Conservation (phyloP, 2,329 filamentous ascomycete species). For the Pezicula neosporulosa region DNA sequence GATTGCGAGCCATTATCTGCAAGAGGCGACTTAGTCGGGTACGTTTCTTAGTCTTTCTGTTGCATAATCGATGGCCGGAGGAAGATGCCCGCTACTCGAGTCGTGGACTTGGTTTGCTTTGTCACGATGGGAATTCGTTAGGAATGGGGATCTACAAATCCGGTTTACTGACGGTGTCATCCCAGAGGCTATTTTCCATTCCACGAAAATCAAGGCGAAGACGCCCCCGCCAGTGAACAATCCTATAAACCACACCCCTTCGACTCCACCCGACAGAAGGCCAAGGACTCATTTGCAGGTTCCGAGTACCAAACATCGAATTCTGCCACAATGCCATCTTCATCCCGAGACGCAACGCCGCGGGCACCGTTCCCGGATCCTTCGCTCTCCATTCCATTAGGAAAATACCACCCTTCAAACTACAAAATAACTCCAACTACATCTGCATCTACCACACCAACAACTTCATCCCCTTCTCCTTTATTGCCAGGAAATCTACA, state of each 20-base stretch:
- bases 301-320: slow-evolving; percentile 19
- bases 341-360: slow-evolving; percentile 6
- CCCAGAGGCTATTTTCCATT: slow-evolving; percentile 57
- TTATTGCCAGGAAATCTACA: slow-evolving; percentile 25
- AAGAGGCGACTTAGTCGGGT: slow-evolving; percentile 57
- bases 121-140: not conserved
- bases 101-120: not conserved
- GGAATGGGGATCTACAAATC: not conserved
- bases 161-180: slow-evolving; percentile 8
- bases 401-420: slow-evolving; percentile 63
- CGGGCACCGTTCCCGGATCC: slow-evolving; percentile 11
- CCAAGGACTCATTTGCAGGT: too few species aligned
- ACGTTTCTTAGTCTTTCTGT: slow-evolving; percentile 27
- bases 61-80: not conserved
- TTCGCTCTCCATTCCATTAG: slow-evolving; percentile 42
- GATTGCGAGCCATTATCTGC: slow-evolving; percentile 40
- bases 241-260: slow-evolving; percentile 48
- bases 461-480: slow-evolving; percentile 11
- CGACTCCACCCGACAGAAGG: slow-evolving; percentile 1
- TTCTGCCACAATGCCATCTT: slow-evolving; percentile 14
- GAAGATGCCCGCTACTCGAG: not conserved
- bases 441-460: slow-evolving; percentile 3
- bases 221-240: slow-evolving; percentile 25
- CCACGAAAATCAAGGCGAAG: slow-evolving; percentile 50
- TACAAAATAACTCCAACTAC: slow-evolving; percentile 41